These are phyloP conservation scores for Trametes polyzona DNA, from an alignment of 1,284 basidiomycete genomes.

Conservation along the genomic window DNA sequence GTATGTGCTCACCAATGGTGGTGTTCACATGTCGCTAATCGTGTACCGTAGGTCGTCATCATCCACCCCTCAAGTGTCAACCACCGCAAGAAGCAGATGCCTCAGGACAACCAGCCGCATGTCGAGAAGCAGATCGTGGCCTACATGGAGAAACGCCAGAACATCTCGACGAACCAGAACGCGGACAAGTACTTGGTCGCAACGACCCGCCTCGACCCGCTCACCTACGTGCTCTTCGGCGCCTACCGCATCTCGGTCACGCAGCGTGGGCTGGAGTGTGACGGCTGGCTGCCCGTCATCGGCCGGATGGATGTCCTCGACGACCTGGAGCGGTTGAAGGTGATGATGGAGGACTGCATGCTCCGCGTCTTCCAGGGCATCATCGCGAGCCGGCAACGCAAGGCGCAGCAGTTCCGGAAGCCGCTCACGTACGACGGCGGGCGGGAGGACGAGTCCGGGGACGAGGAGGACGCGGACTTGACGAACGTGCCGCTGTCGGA, in stretches of 20 bases:
- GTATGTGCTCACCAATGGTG: slow-evolving; percentile 43
- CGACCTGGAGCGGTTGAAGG: slow-evolving; percentile 85
- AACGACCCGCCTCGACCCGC: slow-evolving; percentile 87
- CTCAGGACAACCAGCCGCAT: slow-evolving; percentile 44
- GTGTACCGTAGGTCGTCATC: slow-evolving; percentile 54
- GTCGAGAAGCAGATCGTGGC: slow-evolving; percentile 83
- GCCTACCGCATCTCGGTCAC: slow-evolving; percentile 78
- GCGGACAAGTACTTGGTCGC: slow-evolving; percentile 77
- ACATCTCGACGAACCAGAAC: slow-evolving; percentile 54
- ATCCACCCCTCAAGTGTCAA: slow-evolving; percentile 93
- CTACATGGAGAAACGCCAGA: slow-evolving; percentile 86
- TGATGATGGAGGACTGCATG: slow-evolving; percentile 84
- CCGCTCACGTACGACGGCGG: slow-evolving; percentile 52
- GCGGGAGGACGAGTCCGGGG: slow-evolving; percentile 61
- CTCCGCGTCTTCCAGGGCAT: slow-evolving; percentile 93
- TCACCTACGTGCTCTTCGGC: slow-evolving; percentile 94
- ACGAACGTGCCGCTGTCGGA: slow-evolving; percentile 57
- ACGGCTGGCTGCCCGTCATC: slow-evolving; percentile 88
- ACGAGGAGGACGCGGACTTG: slow-evolving; percentile 52
- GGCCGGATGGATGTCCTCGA: slow-evolving; percentile 83
- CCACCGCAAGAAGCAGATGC: slow-evolving; percentile 65
- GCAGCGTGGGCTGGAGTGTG: slow-evolving; percentile 79
- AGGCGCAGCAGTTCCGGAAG: slow-evolving; percentile 32
- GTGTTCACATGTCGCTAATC: slow-evolving; percentile 1
- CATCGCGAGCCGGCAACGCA: slow-evolving; percentile 48